phyloP scores from a whole-genome alignment of 108 stramenopile species.

The Nitzschia palea region DNA sequence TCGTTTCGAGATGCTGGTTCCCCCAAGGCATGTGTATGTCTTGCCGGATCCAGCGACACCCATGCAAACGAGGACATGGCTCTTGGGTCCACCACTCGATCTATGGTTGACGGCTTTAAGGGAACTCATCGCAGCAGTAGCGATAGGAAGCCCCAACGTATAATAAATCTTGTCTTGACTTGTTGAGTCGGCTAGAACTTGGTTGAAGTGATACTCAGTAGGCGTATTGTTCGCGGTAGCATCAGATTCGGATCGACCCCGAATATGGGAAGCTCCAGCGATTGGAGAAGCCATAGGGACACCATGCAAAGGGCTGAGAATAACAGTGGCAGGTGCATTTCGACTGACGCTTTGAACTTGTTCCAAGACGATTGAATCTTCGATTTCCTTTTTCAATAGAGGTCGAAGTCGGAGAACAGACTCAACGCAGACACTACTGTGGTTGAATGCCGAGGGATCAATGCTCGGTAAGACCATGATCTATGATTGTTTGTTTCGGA shows the following conservation, averaged over 20 bases:
- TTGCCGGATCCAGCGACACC: slow-evolving; percentile 50
- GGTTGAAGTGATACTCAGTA: slow-evolving; percentile 39
- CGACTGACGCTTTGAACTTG: slow-evolving; percentile 2
- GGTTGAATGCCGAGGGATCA: neutral
- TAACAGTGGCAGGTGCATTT: slow-evolving; percentile 20
- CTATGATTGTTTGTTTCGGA: too few relatives aligned
- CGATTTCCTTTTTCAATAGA: slow-evolving; percentile 28
- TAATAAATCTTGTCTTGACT: slow-evolving; percentile 46
- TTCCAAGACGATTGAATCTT: slow-evolving; percentile 36
- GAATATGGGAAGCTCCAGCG: neutral
- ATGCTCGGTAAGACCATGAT: slow-evolving; percentile 7
- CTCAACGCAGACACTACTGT: slow-evolving; percentile 27
- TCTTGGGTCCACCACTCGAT: slow-evolving; percentile 3
- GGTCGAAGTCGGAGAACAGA: slow-evolving; percentile 43
- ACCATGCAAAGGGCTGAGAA: slow-evolving; percentile 14
- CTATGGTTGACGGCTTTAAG: slow-evolving; percentile 6
- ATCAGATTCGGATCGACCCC: slow-evolving; percentile 24
- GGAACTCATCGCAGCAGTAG: slow-evolving; percentile 23
- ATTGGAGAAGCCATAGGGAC: slow-evolving; percentile 10
- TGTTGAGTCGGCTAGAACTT: slow-evolving; percentile 21
- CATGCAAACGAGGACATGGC: slow-evolving; percentile 46
- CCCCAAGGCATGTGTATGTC: slow-evolving; percentile 47
- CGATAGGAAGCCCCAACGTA: slow-evolving; percentile 33
- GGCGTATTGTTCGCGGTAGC: slow-evolving; percentile 15
- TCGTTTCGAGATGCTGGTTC: slow-evolving; percentile 29